Conservation (phyloP, 306 rosid genomes). For the Quercus engelmannii region DNA sequence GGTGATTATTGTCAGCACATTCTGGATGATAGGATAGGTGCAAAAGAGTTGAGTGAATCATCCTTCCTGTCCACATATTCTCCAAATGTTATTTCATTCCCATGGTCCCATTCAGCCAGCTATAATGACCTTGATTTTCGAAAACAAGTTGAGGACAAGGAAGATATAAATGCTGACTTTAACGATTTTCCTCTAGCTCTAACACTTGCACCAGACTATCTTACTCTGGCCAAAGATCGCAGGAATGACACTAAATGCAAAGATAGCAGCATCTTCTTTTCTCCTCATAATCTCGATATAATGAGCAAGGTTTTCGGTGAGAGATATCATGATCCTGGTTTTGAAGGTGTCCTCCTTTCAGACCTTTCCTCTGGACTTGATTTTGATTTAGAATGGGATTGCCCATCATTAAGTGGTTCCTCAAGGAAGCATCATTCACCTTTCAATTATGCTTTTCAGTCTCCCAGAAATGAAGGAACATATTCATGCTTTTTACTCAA, state of each 20-base stretch:
- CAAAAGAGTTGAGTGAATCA: constrained; percentile 29
- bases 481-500: constrained; percentile 24
- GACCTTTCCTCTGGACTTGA: constrained; percentile 17
- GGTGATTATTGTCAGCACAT: constrained; percentile 26
- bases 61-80: constrained; percentile 27
- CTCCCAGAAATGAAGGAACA: constrained; percentile 30
- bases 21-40: constrained; percentile 21
- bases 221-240: constrained; percentile 24
- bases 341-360: constrained; percentile 37
- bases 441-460: constrained; percentile 26
- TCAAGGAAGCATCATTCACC: constrained; percentile 28
- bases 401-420: constrained; percentile 29
- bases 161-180: constrained; percentile 24
- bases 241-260: constrained; percentile 18
- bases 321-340: constrained; percentile 19
- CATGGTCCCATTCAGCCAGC: constrained; percentile 29
- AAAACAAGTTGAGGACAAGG: constrained; percentile 31
- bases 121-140: constrained; percentile 31
- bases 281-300: constrained; percentile 35
- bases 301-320: constrained; percentile 26
- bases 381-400: constrained; percentile 30
- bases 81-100: constrained; percentile 22
- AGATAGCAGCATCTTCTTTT: constrained; percentile 25
- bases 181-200: constrained; percentile 32
- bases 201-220: constrained; percentile 30